Base-by-base conservation (phyloP, 164 flowering plant genomes). In the Buxus sempervirens region DNA sequence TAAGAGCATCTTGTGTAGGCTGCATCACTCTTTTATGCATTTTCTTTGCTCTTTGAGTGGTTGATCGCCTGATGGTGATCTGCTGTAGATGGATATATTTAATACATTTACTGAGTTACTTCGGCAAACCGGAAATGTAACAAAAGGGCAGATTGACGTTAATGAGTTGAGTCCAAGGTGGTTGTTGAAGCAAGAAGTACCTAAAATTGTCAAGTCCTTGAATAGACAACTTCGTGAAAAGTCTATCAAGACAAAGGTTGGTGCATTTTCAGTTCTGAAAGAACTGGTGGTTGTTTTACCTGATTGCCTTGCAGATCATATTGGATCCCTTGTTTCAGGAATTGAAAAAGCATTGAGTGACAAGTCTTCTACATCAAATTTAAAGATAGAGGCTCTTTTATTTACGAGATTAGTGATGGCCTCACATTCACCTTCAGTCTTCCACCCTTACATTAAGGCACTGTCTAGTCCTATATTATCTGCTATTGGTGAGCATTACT, bases 221-320 rank as follows among this genome's bases (percentile, higher is more conserved):
- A 96, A 88, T 69, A 84, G 87, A 81, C 98, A 89, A 76, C 81
- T 96, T 22, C 91, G 97, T 38, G 99, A 96, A 70, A 96, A 96
- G 77, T 90, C 98, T 63, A 70, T 96, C 73, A 96, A 96, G 82
- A 90, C 98, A 28, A 96, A 96, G 96, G 95, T 96, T 83, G 98
- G 98, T 70, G 96, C 97, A 58, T 93, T 93, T 78, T 90, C 99
- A 49, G 93, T 96, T 65, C 70, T 96, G 70, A 96, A 86, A 81
- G 99, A 96, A 73, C 96, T 96, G 63, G 99, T 96, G 27, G 85
- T 85, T 73, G 98, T 96, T 72, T 80, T 96, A 82, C 99, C 99
- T 23, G 90, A 96, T 74, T 96, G 96, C 76, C 89, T 96, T 59
- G 87, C 95, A 12, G 99, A 93, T 54, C 96, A 93, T 64, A 85